Conservation (phyloP, 192 early-diverging fungal species). For the Umbelopsis isabellina region DNA sequence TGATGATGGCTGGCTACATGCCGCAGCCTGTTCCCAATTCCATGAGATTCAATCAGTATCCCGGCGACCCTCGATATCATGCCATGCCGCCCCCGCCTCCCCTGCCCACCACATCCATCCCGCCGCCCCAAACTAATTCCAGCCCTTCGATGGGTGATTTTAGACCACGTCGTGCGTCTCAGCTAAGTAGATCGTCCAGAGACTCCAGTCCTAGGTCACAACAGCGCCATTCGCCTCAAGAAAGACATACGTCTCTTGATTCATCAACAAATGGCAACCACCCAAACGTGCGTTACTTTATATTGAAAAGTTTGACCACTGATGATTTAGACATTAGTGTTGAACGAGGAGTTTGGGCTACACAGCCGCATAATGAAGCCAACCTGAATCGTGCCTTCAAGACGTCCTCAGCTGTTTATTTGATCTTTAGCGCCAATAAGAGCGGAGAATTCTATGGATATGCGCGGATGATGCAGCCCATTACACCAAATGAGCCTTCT, state of each 20-base stretch:
- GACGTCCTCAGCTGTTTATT: conserved; percentile 41
- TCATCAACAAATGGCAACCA: conserved; percentile 35
- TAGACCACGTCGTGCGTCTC: conserved; percentile 17
- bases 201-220: conserved; percentile 18
- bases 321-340: conserved; percentile 56
- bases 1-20: conserved; percentile 17
- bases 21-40: background rate
- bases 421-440: conserved; percentile 57
- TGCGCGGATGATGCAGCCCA: conserved; percentile 35
- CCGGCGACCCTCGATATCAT: conserved; percentile 7
- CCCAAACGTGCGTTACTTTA: conserved; percentile 45
- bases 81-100: conserved; percentile 27
- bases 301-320: conserved; percentile 52
- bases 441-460: conserved; percentile 59
- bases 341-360: conserved; percentile 51
- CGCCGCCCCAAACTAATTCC: conserved; percentile 29
- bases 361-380: conserved; percentile 51
- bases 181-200: conserved; percentile 2
- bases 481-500: conserved; percentile 10
- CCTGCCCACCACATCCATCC: conserved; percentile 21
- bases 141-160: conserved; percentile 16
- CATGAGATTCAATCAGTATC: conserved; percentile 18
- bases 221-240: conserved; percentile 21
- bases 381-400: conserved; percentile 50
- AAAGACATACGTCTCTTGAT: conserved; percentile 23